Percentiles rank a stretch among this genome's conserved stretches.
phyloP scores from a whole-genome alignment of 2,329 filamentous ascomycete genomes.

The Nemania serpens region DNA sequence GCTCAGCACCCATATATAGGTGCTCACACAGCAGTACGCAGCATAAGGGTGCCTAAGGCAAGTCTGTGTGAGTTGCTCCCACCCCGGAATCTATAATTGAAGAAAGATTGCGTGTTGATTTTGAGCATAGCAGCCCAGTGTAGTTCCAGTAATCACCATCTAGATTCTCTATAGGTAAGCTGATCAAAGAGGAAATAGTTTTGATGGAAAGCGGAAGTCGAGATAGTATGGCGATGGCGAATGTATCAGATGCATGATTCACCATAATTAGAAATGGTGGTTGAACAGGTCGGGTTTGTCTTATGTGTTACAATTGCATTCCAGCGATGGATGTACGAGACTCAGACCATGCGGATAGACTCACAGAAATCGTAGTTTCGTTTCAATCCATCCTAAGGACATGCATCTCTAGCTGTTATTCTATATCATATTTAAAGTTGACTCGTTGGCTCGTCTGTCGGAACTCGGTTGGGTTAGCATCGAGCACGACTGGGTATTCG shows the following conservation, averaged over 20 bases:
- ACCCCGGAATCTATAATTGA: no score
- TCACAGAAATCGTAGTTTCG: not conserved
- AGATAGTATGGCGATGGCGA: not conserved
- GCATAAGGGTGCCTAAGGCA: no score
- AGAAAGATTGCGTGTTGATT: no score
- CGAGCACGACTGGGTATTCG: not conserved
- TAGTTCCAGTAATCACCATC: not conserved
- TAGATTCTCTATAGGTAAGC: no score
- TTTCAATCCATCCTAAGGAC: no score
- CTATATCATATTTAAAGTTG: not conserved
- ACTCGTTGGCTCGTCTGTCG: not conserved
- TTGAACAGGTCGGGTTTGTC: no score
- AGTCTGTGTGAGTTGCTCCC: no score
- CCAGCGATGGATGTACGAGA: not conserved
- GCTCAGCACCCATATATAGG: no score
- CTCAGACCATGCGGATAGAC: not conserved
- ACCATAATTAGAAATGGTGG: not conserved
- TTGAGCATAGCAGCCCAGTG: no score
- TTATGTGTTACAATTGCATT: not conserved
- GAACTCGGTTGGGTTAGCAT: not conserved
- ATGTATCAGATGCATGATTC: not conserved
- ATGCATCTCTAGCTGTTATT: not conserved
- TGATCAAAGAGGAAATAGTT: no score
- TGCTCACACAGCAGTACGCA: no score
- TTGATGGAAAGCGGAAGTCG: no score